phyloP scores from a whole-genome alignment of 208 protist species.

The Trypanosoma avium region DNA sequence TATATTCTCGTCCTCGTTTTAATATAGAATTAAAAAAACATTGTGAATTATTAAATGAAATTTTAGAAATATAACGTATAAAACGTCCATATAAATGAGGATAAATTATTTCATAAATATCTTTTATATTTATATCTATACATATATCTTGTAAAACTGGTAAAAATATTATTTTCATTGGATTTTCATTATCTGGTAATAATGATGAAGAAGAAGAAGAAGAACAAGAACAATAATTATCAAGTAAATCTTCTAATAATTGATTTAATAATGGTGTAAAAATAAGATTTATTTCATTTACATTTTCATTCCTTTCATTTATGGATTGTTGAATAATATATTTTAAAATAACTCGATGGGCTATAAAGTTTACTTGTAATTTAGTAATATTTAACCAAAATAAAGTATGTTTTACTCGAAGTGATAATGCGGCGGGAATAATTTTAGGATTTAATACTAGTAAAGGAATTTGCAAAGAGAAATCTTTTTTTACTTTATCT shows the following conservation, averaged over 20 bases:
- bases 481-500: background rate
- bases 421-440: conserved; percentile 5
- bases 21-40: background rate
- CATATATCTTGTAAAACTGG: too few species aligned
- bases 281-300: conserved; percentile 8
- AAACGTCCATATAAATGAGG: conserved; percentile 7
- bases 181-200: too few species aligned
- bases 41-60: background rate
- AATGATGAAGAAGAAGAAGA: too few species aligned
- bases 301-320: background rate
- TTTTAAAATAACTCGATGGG: conserved; percentile 8
- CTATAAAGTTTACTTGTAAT: background rate
- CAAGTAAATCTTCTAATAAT: conserved; percentile 14
- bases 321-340: conserved; percentile 18
- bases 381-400: conserved; percentile 17
- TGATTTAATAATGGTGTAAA: conserved; percentile 30
- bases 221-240: background rate
- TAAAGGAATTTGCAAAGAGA: conserved; percentile 10
- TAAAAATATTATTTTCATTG: background rate
- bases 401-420: conserved; percentile 7
- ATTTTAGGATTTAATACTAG: conserved; percentile 19
- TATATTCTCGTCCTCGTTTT: background rate
- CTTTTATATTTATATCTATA: too few species aligned
- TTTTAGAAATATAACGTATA: background rate
- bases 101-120: background rate